Conservation (phyloP, 257 asterid genomes). For the Euphrasia confusa region DNA sequence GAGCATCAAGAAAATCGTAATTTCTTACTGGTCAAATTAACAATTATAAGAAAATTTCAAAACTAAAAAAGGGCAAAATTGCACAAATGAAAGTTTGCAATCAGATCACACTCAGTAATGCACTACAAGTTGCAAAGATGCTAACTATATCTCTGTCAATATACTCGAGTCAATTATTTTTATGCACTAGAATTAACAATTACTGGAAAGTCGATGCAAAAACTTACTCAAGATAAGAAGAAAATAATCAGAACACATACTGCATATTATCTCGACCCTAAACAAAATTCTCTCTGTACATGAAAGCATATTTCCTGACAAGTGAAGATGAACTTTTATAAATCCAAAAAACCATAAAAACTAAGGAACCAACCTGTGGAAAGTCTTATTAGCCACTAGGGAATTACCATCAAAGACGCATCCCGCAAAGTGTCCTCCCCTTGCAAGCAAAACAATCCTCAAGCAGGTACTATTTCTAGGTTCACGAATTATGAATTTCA, state of each 20-base stretch:
- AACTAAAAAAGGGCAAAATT: neutral
- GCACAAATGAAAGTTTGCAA: neutral
- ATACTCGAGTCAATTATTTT: neutral
- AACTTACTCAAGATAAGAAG: slow-evolving; percentile 4
- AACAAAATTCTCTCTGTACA: neutral
- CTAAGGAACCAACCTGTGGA: slow-evolving; percentile 74
- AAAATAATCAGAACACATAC: neutral
- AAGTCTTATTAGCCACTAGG: slow-evolving; percentile 84
- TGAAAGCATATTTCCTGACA: neutral
- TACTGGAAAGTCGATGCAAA: slow-evolving; percentile 12
- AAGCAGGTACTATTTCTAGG: slow-evolving; percentile 60
- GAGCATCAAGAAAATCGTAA: slow-evolving; percentile 7
- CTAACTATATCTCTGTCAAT: neutral
- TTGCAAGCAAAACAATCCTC: slow-evolving; percentile 85
- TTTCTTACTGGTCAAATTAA: neutral
- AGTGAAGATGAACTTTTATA: neutral
- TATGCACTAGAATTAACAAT: neutral
- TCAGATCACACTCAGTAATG: neutral
- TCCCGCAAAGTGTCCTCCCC: slow-evolving; percentile 98
- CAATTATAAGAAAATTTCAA: neutral
- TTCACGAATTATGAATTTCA: slow-evolving; percentile 58
- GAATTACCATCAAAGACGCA: slow-evolving; percentile 86
- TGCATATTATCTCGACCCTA: neutral
- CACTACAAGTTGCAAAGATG: slow-evolving; percentile 5
- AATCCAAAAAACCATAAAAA: slow-evolving; percentile 3